phyloP scores from a whole-genome alignment of 2,329 filamentous ascomycete genomes.

The Pseudogymnoascus sp. region DNA sequence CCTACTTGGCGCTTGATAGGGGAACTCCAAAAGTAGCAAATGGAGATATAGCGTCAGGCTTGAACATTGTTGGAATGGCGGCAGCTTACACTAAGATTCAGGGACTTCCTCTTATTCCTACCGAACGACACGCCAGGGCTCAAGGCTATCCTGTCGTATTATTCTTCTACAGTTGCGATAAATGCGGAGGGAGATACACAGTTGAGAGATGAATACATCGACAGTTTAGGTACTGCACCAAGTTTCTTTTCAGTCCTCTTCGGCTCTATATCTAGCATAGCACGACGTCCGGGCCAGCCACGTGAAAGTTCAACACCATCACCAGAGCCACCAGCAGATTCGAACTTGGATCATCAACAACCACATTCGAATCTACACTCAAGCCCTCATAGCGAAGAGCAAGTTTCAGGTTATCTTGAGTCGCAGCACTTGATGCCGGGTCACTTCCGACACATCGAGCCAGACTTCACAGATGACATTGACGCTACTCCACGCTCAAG shows the following conservation, averaged over 20 bases:
- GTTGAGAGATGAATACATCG: slow-evolving; percentile 80
- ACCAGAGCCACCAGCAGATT: slow-evolving; percentile 5
- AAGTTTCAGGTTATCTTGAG: not conserved
- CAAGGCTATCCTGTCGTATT: slow-evolving; percentile 80
- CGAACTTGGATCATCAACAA: slow-evolving; percentile 6
- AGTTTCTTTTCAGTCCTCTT: slow-evolving; percentile 63
- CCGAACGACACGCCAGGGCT: slow-evolving; percentile 61
- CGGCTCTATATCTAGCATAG: slow-evolving; percentile 64
- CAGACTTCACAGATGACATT: slow-evolving; percentile 12
- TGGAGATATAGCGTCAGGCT: not conserved
- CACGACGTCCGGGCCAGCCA: slow-evolving; percentile 32
- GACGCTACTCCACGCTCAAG: slow-evolving; percentile 11
- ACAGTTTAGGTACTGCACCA: slow-evolving; percentile 82
- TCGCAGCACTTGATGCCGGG: not conserved
- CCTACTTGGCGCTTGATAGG: not conserved
- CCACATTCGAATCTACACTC: not conserved
- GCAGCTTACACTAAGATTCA: slow-evolving; percentile 31
- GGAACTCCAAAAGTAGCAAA: not conserved
- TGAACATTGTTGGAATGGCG: not conserved
- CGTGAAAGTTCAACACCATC: slow-evolving; percentile 14
- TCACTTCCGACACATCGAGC: slow-evolving; percentile 8
- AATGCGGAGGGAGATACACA: slow-evolving; percentile 90
- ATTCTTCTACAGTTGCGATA: slow-evolving; percentile 78
- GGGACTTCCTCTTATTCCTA: slow-evolving; percentile 91
- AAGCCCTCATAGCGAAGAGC: not conserved